Base-by-base conservation (phyloP, 495 filamentous ascomycete species). In the Penicillium mononematosum region DNA sequence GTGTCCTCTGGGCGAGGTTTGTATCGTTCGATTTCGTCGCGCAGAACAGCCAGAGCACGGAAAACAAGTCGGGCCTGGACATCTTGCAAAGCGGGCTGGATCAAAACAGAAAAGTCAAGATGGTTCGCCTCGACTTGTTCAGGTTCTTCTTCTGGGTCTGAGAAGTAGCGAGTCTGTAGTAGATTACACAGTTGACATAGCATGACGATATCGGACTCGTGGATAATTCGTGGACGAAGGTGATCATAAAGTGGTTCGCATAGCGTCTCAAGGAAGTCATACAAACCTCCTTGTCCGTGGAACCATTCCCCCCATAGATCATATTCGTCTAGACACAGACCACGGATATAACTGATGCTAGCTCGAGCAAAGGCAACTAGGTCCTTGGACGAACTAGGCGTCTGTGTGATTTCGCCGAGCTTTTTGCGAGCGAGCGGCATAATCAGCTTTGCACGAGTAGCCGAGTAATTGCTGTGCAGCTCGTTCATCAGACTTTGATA, bases 101-200 rank as follows among this genome's bases (percentile, higher is more conserved):
- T 85, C 22, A 91, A 68, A 25, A 74, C 60, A 9, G 83, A 80
- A 58, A 91, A 91, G 65, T 90, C 86, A 17, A 90, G 76, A 50
- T 83, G 81, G 46, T 77, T 77, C 16, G 70, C 65, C 44, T 84
- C 81, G 0, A 72, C 54, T 17, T 69, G 73, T 61, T 86, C 82
- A 14, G 83, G 77, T 45, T 88, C 82, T 45, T 96, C 91, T 43
- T 88, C 88, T 38, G 81, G 80, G 44, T 88, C 85, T 22, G 87
- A 76, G 62, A 92, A 79, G 59, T 96, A 96, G 42, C 88, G 85
- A n/a, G 89, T 89, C 60, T 92, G 90, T 11, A 96, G 75, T 68
- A 92, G 80, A 9, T 86, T 87, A 53, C 91, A 87, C 1, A 96
- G 74, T 62, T 90, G 88, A 71, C 91, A 96, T 4, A 93, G 81